phyloP scores from a whole-genome alignment of 768 basidiomycete genomes.

The Lyophyllum atratum region DNA sequence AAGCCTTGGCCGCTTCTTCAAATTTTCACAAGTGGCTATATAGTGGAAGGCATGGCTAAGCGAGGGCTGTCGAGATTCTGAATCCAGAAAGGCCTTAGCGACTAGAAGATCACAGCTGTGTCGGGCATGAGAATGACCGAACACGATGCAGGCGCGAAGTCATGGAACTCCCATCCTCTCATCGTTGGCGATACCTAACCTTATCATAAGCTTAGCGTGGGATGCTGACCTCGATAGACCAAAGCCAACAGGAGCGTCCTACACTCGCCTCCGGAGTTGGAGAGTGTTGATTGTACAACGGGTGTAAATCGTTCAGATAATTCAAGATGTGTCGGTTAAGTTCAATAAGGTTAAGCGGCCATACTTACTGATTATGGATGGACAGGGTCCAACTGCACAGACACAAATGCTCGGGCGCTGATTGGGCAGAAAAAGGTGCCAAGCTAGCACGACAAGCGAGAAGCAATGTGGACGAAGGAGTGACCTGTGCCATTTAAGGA shows the following conservation, averaged over 20 bases:
- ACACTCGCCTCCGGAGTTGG: neutral
- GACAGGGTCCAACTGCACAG: neutral
- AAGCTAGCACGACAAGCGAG: neutral
- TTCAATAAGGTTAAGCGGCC: neutral
- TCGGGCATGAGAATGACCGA: neutral
- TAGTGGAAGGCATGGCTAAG: neutral
- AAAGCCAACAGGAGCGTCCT: neutral
- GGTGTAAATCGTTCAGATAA: no score
- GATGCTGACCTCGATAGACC: neutral
- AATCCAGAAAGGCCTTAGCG: no score
- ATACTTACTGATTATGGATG: neutral
- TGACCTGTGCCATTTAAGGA: no score
- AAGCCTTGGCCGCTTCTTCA: neutral
- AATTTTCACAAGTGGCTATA: neutral
- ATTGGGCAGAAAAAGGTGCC: neutral
- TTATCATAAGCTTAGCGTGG: neutral
- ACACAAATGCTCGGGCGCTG: neutral
- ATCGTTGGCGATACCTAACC: neutral
- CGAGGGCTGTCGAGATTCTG: neutral
- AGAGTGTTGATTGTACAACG: neutral
- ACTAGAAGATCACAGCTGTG: neutral
- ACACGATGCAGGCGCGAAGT: neutral
- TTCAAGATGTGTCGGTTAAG: no score
- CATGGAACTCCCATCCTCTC: neutral
- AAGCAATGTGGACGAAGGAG: neutral